phyloP scores from a whole-genome alignment of 2,329 filamentous ascomycete species.

The Aspergillus bombycis region DNA sequence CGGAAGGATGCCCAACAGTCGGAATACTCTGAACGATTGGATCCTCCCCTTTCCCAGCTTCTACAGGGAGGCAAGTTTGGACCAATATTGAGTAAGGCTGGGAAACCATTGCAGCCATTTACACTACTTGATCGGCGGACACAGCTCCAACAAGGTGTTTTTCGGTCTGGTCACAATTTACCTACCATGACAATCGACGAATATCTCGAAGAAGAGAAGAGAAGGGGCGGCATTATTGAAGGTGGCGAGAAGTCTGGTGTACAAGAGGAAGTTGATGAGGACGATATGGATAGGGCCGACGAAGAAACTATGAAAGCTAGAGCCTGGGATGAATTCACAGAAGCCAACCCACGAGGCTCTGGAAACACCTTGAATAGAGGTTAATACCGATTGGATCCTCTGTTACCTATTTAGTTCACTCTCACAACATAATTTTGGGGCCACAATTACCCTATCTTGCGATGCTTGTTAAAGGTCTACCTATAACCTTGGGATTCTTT shows the following conservation, averaged over 20 bases:
- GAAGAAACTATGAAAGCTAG: constrained; percentile 90
- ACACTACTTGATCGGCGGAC: constrained; percentile 79
- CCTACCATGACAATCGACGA: constrained; percentile 98
- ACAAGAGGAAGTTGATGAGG: constrained; percentile 78
- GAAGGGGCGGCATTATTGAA: constrained; percentile 84
- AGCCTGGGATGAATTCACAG: constrained; percentile 92
- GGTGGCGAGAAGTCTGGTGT: constrained; percentile 76
- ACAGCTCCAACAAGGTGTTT: constrained; percentile 77
- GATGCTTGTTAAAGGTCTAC: not conserved
- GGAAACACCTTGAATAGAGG: constrained; percentile 55
- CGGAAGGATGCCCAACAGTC: constrained; percentile 55
- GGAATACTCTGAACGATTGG: constrained; percentile 73
- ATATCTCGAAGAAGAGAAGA: constrained; percentile 88
- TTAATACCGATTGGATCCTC: not conserved
- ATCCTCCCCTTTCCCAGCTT: constrained; percentile 62
- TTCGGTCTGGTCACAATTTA: constrained; percentile 86
- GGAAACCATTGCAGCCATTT: constrained; percentile 88
- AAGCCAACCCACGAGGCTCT: constrained; percentile 76
- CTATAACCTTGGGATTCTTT: not conserved
- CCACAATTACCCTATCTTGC: not conserved
- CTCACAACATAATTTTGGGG: not conserved
- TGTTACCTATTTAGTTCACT: not conserved
- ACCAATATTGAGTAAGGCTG: constrained; percentile 74
- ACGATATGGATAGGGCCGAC: constrained; percentile 85
- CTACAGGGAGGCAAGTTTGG: constrained; percentile 56